Percentiles rank a stretch among this genome's conserved stretches.
Conservation (phyloP, 805 yeast genomes). For the Nakazawaea pomicola region DNA sequence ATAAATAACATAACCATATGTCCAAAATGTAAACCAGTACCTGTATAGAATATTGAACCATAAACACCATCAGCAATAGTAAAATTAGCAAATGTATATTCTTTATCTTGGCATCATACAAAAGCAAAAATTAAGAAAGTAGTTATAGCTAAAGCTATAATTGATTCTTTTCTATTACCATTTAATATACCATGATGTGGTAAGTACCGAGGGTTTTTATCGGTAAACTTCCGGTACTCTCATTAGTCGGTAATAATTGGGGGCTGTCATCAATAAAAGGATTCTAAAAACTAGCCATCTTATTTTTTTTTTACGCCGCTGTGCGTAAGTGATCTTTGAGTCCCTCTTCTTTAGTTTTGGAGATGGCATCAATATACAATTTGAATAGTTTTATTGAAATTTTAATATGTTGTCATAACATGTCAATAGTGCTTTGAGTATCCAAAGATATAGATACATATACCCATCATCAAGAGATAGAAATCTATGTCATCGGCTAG, state of each 20-base stretch:
- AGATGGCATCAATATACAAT: too few relatives aligned
- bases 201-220: too few relatives aligned
- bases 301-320: background rate
- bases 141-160: conserved; percentile 18
- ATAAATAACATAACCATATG: conserved; percentile 20
- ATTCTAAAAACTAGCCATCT: background rate
- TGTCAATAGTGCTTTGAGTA: too few relatives aligned
- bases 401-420: too few relatives aligned
- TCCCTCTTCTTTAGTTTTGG: too few relatives aligned
- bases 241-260: too few relatives aligned
- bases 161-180: conserved; percentile 16
- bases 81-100: conserved; percentile 21
- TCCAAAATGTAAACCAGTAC: conserved; percentile 21
- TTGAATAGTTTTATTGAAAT: too few relatives aligned
- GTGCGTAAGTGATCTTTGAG: too few relatives aligned
- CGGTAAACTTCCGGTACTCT: too few relatives aligned
- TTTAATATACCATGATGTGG: conserved; percentile 22
- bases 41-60: conserved; percentile 20
- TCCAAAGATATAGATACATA: too few relatives aligned
- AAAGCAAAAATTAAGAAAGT: conserved; percentile 21
- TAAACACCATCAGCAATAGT: conserved; percentile 23
- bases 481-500: too few relatives aligned
- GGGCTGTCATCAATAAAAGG: background rate
- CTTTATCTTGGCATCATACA: conserved; percentile 22
- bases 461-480: too few relatives aligned